phyloP scores from a whole-genome alignment of 192 early-diverging fungal genomes.

The Podila epicladia region DNA sequence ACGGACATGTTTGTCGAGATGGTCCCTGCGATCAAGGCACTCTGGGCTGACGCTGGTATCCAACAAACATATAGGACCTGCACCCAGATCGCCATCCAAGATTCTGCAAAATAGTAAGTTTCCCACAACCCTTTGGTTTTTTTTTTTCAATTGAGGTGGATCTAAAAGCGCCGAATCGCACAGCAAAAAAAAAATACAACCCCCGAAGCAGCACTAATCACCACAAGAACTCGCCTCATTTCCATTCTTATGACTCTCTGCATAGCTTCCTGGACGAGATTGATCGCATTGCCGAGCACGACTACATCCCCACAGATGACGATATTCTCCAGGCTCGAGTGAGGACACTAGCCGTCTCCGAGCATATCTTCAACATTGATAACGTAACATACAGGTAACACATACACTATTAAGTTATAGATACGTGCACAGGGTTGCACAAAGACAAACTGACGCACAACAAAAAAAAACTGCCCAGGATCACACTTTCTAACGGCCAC shows the following conservation, averaged over 20 bases:
- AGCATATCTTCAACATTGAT: slow-evolving; percentile 72
- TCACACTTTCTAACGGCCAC: background rate
- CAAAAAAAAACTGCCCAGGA: too few relatives aligned
- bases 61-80: slow-evolving; percentile 36
- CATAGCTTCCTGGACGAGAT: slow-evolving; percentile 61
- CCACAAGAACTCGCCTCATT: background rate
- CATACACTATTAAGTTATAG: background rate
- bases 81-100: slow-evolving; percentile 55
- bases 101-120: slow-evolving; percentile 60
- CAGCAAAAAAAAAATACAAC: background rate
- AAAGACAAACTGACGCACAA: too few relatives aligned
- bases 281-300: slow-evolving; percentile 55
- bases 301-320: slow-evolving; percentile 70
- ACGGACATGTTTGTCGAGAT: slow-evolving; percentile 48
- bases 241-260: background rate
- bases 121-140: background rate
- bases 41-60: slow-evolving; percentile 55
- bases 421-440: too few relatives aligned
- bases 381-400: slow-evolving; percentile 57
- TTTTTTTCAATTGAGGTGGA: background rate
- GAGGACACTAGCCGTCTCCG: slow-evolving; percentile 76
- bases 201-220: slow-evolving; percentile 22
- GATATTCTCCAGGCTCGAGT: slow-evolving; percentile 78
- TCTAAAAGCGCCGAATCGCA: background rate
- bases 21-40: slow-evolving; percentile 51